These are phyloP conservation scores for Phytophthora pini DNA, from an alignment of 352 stramenopile species.

Conservation along the genomic window DNA sequence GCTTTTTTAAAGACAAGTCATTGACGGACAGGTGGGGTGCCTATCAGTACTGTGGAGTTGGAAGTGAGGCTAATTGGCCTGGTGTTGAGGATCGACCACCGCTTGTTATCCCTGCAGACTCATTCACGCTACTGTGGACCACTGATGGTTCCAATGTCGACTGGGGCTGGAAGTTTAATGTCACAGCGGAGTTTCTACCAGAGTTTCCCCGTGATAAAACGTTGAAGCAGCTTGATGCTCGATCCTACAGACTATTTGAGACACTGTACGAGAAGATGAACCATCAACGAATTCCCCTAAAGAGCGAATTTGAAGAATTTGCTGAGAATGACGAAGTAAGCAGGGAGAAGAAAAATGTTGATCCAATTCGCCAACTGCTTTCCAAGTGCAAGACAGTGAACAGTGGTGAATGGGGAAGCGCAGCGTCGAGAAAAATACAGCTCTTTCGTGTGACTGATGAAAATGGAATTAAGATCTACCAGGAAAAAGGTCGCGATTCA, in stretches of 20 bases:
- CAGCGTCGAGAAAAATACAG: conserved; percentile 12
- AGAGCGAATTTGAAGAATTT: conserved; percentile 61
- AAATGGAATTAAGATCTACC: conserved; percentile 32
- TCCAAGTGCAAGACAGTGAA: conserved; percentile 7
- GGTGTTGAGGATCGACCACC: conserved; percentile 59
- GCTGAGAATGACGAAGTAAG: conserved; percentile 5
- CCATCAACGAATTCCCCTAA: conserved; percentile 44
- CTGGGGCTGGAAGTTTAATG: conserved; percentile 89
- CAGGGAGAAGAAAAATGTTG: conserved; percentile 10
- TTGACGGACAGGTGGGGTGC: conserved; percentile 68
- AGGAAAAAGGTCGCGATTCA: conserved; percentile 22
- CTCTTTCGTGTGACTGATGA: conserved; percentile 43
- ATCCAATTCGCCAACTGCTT: conserved; percentile 44
- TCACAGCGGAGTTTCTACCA: conserved; percentile 65
- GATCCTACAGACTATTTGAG: conserved; percentile 70
- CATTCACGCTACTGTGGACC: conserved; percentile 86
- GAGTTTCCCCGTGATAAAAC: conserved; percentile 51
- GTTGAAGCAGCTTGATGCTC: conserved; percentile 65
- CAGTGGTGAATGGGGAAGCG: conserved; percentile 2
- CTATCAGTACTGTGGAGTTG: conserved; percentile 70
- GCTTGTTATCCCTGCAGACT: conserved; percentile 78
- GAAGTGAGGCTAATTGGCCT: conserved; percentile 83
- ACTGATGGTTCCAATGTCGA: conserved; percentile 89
- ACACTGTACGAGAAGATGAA: conserved; percentile 71
- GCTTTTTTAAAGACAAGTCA: conserved; percentile 86